Base-by-base conservation (phyloP, 2,329 filamentous ascomycete species). In the Sarocladiaceae sp. region DNA sequence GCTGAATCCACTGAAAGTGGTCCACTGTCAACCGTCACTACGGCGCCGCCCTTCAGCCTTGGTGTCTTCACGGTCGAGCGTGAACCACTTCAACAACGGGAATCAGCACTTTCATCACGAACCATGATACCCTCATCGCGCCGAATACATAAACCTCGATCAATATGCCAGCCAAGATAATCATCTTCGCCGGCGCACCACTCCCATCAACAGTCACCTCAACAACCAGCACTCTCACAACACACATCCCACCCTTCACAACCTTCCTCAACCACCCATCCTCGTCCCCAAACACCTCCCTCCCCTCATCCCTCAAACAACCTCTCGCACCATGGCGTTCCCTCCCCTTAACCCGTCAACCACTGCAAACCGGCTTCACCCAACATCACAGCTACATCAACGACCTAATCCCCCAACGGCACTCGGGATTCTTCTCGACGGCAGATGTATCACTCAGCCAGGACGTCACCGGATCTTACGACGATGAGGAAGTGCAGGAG, bases 321-420 rank as follows among this genome's bases (percentile, higher is more conserved):
- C 66, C 42, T 29, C 58, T 67, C 20, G 69, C 73, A 2, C 64
- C 69, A 28, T 86, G 82, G 82, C 73, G 82, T 42, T 78, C 75
- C 4, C 69, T 85, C 7, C 71, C 78, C 1, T 61, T 83, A 1
- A 62, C 70, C 17, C 70, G 66, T 42, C 62, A 69, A n/a, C 71
- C 72, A 33, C 63, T 83, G 4, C 66, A 67, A 7, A 79, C 78
- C 0, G 77, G 79, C 25, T 71, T 80, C 60, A 80, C 78, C n/a
- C 79, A 80, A 55, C 64, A 64, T 12, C 72, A 77, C 57, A 29
- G 28, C 31, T 63, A 67, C 54, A 60, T 71, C 37, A 56, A 60
- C 40, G 53, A 64, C 40, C 52, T 57, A 28, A 58, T 60, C 35
- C 54, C 67, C 26, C 39, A 64, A 66, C n/a, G n/a, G n/a, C 40